Percentiles rank a stretch among this genome's conserved stretches.
Evolutionary conservation across 306 rosid species (phyloP).

Genomic region (Cicer pinnatifidum): DNA sequence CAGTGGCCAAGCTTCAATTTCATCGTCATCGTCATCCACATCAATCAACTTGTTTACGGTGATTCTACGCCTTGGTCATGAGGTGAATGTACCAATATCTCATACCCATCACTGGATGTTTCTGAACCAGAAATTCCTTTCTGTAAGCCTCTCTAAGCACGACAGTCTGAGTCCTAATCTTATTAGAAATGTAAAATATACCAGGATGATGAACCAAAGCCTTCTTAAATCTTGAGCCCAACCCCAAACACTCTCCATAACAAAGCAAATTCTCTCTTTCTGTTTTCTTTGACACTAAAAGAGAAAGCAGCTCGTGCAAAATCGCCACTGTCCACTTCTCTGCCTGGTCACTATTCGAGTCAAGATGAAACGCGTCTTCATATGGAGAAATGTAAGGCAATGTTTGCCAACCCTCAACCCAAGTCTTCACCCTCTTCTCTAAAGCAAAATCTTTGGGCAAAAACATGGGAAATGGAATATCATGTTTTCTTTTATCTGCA

Average conservation of each 20-base stretch:
- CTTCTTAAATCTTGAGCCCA: conserved; percentile 68
- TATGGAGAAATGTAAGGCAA: conserved; percentile 86
- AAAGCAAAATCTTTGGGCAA: conserved; percentile 78
- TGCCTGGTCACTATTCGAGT: conserved; percentile 64
- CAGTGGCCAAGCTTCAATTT: conserved; percentile 44
- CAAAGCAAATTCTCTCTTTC: conserved; percentile 59
- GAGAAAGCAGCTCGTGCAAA: conserved; percentile 79
- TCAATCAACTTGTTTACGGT: conserved; percentile 33
- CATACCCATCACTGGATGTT: conserved; percentile 73
- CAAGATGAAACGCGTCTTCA: conserved; percentile 74
- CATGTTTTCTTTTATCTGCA: conserved; percentile 46
- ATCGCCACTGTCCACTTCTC: conserved; percentile 88
- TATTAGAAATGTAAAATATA: conserved; percentile 78
- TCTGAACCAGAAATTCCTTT: conserved; percentile 67
- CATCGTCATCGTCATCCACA: conserved; percentile 16
- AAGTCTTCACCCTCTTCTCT: conserved; percentile 66
- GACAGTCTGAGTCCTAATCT: conserved; percentile 78
- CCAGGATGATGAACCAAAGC: conserved; percentile 85
- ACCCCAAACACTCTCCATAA: conserved; percentile 74
- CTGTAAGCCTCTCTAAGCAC: conserved; percentile 80
- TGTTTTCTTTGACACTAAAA: conserved; percentile 79
- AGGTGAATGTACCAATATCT: conserved; percentile 73
- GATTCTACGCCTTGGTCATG: conserved; percentile 58
- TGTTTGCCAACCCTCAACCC: conserved; percentile 83
- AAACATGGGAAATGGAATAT: conserved; percentile 64